These are phyloP conservation scores for Setaria viridis DNA, from an alignment of 202 grass and related monocot genomes.

Conservation along the genomic window DNA sequence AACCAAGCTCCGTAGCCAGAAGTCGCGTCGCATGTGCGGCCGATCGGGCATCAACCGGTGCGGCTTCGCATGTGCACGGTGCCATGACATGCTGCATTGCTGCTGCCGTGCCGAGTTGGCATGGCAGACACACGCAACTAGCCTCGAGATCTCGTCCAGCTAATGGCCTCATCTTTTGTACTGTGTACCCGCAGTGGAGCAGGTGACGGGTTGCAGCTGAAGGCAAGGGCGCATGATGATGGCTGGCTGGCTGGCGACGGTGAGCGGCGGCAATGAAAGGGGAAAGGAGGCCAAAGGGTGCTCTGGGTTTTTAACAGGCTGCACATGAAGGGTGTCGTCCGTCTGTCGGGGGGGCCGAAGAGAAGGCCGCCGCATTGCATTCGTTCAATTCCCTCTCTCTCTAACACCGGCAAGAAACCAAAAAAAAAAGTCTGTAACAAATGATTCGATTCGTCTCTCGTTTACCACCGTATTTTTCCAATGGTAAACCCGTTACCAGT, in stretches of 20 bases:
- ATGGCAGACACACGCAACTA: neutral
- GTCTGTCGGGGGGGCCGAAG: constrained; percentile 48
- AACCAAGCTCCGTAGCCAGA: neutral
- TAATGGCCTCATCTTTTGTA: neutral
- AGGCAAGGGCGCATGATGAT: neutral
- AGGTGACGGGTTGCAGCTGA: constrained; percentile 93
- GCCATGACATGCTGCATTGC: neutral
- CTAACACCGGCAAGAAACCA: neutral
- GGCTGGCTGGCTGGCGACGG: neutral
- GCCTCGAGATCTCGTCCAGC: constrained; percentile 35
- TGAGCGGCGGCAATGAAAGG: constrained; percentile 9
- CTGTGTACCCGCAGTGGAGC: constrained; percentile 86
- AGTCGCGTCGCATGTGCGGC: neutral
- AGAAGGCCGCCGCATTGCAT: constrained; percentile 57
- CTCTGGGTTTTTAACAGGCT: constrained; percentile 51
- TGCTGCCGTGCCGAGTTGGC: constrained; percentile 33
- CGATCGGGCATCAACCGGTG: neutral
- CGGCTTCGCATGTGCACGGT: constrained; percentile 10
- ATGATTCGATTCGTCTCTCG: constrained; percentile 63
- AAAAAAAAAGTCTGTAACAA: constrained; percentile 76
- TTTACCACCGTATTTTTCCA: constrained; percentile 96
- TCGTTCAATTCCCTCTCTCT: constrained; percentile 71
- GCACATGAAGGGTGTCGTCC: constrained; percentile 68
- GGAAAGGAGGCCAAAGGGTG: constrained; percentile 35
- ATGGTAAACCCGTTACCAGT: constrained; percentile 86